Evolutionary conservation across 169 alveolate genomes (phyloP).

Genomic region (Cryptosporidium ryanae): DNA sequence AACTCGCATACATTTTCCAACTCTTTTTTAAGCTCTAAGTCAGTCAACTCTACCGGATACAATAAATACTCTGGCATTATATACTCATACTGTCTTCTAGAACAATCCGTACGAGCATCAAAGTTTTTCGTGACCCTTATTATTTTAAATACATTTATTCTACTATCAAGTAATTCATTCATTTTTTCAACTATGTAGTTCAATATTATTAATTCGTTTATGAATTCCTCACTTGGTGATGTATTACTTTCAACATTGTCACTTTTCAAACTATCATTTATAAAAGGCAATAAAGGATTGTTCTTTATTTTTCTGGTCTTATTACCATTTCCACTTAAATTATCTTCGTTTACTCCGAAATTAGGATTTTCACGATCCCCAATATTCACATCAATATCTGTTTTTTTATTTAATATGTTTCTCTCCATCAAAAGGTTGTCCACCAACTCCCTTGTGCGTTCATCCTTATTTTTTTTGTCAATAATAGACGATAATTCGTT

Average conservation of each 20-base stretch:
- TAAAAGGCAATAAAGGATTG: conserved; percentile 21
- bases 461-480: background rate
- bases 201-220: conserved; percentile 36
- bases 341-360: too few relatives aligned
- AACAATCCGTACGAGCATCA: conserved; percentile 86
- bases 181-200: conserved; percentile 29
- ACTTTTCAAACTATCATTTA: background rate
- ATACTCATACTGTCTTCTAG: conserved; percentile 85
- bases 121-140: conserved; percentile 86
- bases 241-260: background rate
- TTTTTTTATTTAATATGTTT: background rate
- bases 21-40: conserved; percentile 24
- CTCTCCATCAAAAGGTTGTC: conserved; percentile 12
- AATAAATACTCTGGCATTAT: conserved; percentile 81
- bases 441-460: background rate
- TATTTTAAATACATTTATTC: conserved; percentile 81
- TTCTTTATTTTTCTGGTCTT: background rate
- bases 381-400: background rate
- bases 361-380: too few relatives aligned
- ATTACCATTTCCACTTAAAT: background rate
- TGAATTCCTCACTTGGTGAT: background rate
- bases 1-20: background rate
- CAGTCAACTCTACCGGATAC: conserved; percentile 13
- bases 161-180: conserved; percentile 42
- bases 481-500: conserved; percentile 8